Base-by-base conservation (phyloP, 768 basidiomycete species). In the Phaffia australis region DNA sequence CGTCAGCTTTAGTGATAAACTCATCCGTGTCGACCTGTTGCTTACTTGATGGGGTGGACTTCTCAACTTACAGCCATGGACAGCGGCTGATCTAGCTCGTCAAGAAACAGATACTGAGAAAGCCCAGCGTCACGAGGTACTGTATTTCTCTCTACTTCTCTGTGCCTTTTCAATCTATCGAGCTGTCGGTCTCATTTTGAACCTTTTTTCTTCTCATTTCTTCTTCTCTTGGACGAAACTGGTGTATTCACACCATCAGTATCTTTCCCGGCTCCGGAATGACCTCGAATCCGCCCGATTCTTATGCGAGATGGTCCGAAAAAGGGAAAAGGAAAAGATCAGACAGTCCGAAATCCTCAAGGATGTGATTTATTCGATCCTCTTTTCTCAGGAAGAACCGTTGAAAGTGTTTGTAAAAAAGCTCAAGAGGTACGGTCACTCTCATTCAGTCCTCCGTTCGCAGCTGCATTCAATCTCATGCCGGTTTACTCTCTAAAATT, bases 101-200 rank as follows among this genome's bases (percentile, higher is more conserved):
- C 75, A 82, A 35, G 81, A 89, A 72, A 88, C 84, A 4, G 88
- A 92, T 23, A 86, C 87, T 68, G 89, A 95, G 69, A 89, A 87
- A 76, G 76, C 79, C 11, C 81, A 84, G 79, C 91, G 89, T 72
- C 81, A 95, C 25, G 84, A 88, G 77, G 92, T 90, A 63, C 35
- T 19, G 85, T 71, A 70, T 19, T 47, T 4, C 21, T 59, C 60
- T 58, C 21, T 23, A 11, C 25, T 16, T 56, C 54, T 63, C 35
- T 46, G 19, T 54, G 35, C 18, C 62, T 27, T 42, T 25, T n/a
- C 25, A 49, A 16, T 30, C 19, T 25, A 27, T 42, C 55, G 27
- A 70, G 58, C 69, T 46, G 32, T 54, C 14, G n/a, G 49, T 47
- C 18, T 18, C 18, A 9, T 50, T 2, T n/a, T n/a, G 51, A 48